Evolutionary conservation across 805 yeast species (phyloP), one percentile per base, ranked within the genome.

Genomic region (Yarrowia sp.): DNA sequence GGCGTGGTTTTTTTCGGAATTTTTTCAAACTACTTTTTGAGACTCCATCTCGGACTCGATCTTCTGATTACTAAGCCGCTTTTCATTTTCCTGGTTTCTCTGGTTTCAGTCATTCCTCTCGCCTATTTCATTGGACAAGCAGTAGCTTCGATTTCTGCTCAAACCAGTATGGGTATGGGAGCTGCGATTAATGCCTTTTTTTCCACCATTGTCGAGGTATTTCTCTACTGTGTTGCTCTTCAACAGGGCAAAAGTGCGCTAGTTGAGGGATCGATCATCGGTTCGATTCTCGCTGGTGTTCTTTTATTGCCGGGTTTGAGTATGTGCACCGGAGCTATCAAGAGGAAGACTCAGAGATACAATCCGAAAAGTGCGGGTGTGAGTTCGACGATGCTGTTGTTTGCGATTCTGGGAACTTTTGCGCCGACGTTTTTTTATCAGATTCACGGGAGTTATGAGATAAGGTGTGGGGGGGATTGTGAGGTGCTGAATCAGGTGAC

Each of bases 61-160:
- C 65, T 76, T 1, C 76, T 85, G 73, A 72, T 86, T 67, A 87
- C 94, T 1, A 81, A 87, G 73, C 85, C 92, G 19, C 81, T 87
- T 0, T 78, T 87, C 24, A 84, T 92, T 52, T 95, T 95, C 74
- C 81, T 86, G 53, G 79, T 92, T 17, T 90, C 97, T 76, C 79
- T 95, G 68, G 82, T 90, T 60, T 90, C 97, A 1, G 91, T 95
- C 69, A 85, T 95, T 43, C 99, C 99, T 8, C 81, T 95, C 71
- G 98, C 99, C 0, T 94, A 95, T 76, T 95, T 92, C 78, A 93
- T 95, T 73, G 99, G 99, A 3, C 98, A 94, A 78, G 98, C 98
- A 7, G 99, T 95, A n/a, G 99, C 99, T 0, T 93, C 98, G 2
- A 95, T 95, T 69, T 90, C 97, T 8, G 98, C 99, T 0, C 99